These are phyloP conservation scores for Sinapis alba DNA, from an alignment of 441 rosid species.

Conservation along the genomic window DNA sequence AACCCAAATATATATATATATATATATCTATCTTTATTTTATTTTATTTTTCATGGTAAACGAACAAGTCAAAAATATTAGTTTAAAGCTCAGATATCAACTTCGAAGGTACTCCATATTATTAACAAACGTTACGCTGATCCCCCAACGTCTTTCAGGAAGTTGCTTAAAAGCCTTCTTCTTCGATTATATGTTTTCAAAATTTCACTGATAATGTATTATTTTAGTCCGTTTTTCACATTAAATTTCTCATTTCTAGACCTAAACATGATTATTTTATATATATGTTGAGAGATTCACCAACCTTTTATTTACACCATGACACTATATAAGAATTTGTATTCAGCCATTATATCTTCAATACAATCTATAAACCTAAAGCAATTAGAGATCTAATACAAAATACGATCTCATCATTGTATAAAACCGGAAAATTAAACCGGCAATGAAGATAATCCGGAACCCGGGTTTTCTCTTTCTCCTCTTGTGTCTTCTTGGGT, in stretches of 20 bases:
- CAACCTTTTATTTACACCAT: constrained; percentile 30
- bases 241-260: constrained; percentile 1
- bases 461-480: constrained; percentile 28
- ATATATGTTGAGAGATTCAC: constrained; percentile 31
- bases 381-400: neutral
- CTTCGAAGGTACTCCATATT: constrained; percentile 46
- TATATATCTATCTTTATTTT: too few relatives aligned
- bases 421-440: constrained; percentile 22
- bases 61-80: constrained; percentile 30
- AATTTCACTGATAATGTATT: constrained; percentile 18
- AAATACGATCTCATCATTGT: constrained; percentile 12
- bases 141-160: constrained; percentile 46
- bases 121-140: constrained; percentile 48
- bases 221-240: constrained; percentile 19
- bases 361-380: constrained; percentile 23
- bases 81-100: constrained; percentile 39
- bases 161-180: constrained; percentile 59
- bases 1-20: neutral
- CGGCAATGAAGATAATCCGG: constrained; percentile 35
- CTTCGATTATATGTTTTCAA: constrained; percentile 11
- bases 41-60: constrained; percentile 4
- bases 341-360: constrained; percentile 15
- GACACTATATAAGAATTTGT: constrained; percentile 38
- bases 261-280: neutral
- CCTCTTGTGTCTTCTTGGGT: constrained; percentile 38